A percentile compares a stretch with the other conserved stretches of the same genome.
Conservation (phyloP, 345 rosid species). For the Hirschfeldia incana region DNA sequence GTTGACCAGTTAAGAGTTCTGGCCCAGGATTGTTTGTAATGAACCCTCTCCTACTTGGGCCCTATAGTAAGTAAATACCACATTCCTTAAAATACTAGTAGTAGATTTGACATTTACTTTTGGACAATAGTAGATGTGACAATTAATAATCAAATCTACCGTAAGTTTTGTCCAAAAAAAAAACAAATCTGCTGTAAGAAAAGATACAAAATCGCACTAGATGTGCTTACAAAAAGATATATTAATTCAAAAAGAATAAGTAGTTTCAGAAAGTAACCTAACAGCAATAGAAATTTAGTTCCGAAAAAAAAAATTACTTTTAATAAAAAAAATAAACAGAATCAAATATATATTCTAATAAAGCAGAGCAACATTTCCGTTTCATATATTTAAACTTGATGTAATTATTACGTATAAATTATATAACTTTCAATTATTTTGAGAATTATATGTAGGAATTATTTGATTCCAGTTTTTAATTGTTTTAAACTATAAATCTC, state of each 20-base stretch:
- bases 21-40: not conserved
- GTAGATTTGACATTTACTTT: not conserved
- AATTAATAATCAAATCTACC: not conserved
- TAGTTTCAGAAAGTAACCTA: not conserved
- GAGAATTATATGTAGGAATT: not conserved
- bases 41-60: constrained; percentile 6
- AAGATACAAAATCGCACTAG: not conserved
- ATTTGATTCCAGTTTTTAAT: not conserved
- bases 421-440: no score
- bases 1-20: not conserved
- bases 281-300: not conserved
- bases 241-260: not conserved
- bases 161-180: not conserved
- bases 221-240: not conserved
- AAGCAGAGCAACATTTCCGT: not conserved
- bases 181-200: not conserved
- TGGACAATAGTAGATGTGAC: not conserved
- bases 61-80: not conserved
- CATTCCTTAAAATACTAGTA: not conserved
- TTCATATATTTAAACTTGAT: no score
- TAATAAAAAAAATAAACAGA: not conserved
- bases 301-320: not conserved
- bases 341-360: not conserved
- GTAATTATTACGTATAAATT: not conserved
- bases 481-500: not conserved